These are phyloP conservation scores for Colletotrichum truncatum DNA, from an alignment of 2,329 filamentous ascomycete species.

Conservation along the genomic window DNA sequence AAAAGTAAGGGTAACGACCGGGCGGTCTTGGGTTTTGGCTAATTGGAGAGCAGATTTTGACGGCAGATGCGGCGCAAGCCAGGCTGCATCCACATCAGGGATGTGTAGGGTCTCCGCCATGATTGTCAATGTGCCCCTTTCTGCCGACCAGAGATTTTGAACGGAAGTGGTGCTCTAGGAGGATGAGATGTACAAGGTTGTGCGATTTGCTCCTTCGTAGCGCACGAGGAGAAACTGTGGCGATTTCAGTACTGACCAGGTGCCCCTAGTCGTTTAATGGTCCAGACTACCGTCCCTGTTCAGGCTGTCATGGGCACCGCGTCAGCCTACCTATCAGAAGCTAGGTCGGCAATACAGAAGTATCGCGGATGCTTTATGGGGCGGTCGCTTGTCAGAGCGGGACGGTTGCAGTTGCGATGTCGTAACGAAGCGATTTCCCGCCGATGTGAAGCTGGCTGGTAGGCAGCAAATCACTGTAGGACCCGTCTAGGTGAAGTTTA, in stretches of 20 bases:
- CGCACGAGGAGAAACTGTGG: slow-evolving; percentile 13
- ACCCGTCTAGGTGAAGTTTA: slow-evolving; percentile 3
- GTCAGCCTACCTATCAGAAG: not conserved
- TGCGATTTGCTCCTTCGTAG: slow-evolving; percentile 15
- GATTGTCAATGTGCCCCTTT: not conserved
- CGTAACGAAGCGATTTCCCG: not conserved
- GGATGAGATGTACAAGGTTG: not conserved
- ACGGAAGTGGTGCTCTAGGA: not conserved
- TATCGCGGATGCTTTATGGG: not conserved
- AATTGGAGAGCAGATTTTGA: slow-evolving; percentile 13
- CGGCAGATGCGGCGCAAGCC: slow-evolving; percentile 41
- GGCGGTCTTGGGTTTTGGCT: slow-evolving; percentile 33
- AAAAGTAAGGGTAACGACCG: slow-evolving; percentile 84
- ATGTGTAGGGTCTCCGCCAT: slow-evolving; percentile 37
- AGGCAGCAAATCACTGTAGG: not conserved
- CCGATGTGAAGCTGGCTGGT: not conserved
- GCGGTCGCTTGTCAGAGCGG: not conserved
- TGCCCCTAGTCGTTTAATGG: slow-evolving; percentile 22
- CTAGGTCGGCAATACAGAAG: not conserved
- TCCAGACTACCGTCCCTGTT: slow-evolving; percentile 6
- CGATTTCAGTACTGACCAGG: slow-evolving; percentile 14
- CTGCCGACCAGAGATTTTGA: not conserved
- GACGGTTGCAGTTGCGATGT: not conserved
- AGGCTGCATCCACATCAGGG: slow-evolving; percentile 36
- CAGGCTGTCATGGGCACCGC: not conserved